Evolutionary conservation across 2,329 filamentous ascomycete genomes (phyloP).

Genomic region (Xylariaceae sp.): DNA sequence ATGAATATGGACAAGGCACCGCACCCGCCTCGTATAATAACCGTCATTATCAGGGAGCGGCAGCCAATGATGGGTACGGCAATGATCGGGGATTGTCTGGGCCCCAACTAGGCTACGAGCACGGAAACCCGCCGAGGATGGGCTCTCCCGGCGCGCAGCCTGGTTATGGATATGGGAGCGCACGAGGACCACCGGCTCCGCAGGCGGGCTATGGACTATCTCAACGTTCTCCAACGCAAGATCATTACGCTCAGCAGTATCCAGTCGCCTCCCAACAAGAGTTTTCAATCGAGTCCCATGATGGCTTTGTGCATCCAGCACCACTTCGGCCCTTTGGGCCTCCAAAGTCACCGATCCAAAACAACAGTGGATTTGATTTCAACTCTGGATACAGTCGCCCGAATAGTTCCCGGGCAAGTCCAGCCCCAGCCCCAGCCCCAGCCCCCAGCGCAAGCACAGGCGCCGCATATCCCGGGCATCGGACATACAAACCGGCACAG

Average conservation of each 20-base stretch:
- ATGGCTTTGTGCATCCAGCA: neutral
- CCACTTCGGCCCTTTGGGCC: slow-evolving; percentile 7
- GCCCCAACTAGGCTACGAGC: slow-evolving; percentile 18
- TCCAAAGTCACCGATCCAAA: slow-evolving; percentile 17
- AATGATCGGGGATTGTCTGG: slow-evolving; percentile 14
- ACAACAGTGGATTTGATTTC: slow-evolving; percentile 22
- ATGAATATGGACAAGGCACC: slow-evolving; percentile 26
- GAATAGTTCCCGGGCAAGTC: neutral
- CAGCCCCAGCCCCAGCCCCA: slow-evolving; percentile 12
- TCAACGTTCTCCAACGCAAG: slow-evolving; percentile 16
- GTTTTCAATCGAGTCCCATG: slow-evolving; percentile 6
- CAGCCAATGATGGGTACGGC: slow-evolving; percentile 15
- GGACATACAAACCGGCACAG: slow-evolving; percentile 18
- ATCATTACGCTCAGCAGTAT: slow-evolving; percentile 12
- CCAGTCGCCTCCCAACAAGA: slow-evolving; percentile 9
- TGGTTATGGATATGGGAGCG: slow-evolving; percentile 16
- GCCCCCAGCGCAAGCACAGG: slow-evolving; percentile 4
- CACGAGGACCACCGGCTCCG: slow-evolving; percentile 18
- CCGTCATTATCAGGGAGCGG: slow-evolving; percentile 21
- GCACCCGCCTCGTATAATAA: slow-evolving; percentile 25
- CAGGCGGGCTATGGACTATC: slow-evolving; percentile 19
- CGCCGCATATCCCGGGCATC: slow-evolving; percentile 19
- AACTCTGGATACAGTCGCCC: slow-evolving; percentile 20
- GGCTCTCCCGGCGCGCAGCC: slow-evolving; percentile 16
- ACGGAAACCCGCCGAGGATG: slow-evolving; percentile 17